Percentiles rank a stretch among this genome's conserved stretches.
Conservation (phyloP, 2,329 filamentous ascomycete genomes). For the Arthrobotrys iridis region DNA sequence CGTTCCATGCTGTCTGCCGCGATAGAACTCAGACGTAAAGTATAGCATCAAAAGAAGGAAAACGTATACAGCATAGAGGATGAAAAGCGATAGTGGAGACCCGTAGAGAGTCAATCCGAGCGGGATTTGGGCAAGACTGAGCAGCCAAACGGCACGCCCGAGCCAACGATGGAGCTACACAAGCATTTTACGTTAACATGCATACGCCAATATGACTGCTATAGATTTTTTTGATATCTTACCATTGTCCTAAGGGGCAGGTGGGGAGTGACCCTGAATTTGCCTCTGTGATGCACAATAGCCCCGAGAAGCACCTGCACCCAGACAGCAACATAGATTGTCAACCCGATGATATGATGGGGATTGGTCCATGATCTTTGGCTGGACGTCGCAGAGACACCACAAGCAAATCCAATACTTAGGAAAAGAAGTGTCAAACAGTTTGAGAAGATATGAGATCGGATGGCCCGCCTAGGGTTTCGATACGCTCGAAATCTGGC, state of each 20-base stretch:
- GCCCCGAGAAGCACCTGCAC: slow-evolving; percentile 76
- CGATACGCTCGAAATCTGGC: slow-evolving; percentile 74
- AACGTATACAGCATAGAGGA: slow-evolving; percentile 84
- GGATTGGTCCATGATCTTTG: slow-evolving; percentile 72
- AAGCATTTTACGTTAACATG: slow-evolving; percentile 61
- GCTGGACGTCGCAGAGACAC: slow-evolving; percentile 78
- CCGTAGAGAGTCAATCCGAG: slow-evolving; percentile 91
- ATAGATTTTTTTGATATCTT: no score
- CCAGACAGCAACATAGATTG: slow-evolving; percentile 77
- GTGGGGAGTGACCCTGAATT: slow-evolving; percentile 51
- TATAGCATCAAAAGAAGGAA: slow-evolving; percentile 77
- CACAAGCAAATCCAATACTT: slow-evolving; percentile 77
- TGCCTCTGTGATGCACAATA: slow-evolving; percentile 64
- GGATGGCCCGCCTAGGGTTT: slow-evolving; percentile 71
- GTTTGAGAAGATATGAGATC: slow-evolving; percentile 78
- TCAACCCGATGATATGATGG: slow-evolving; percentile 83
- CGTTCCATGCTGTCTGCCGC: slow-evolving; percentile 44
- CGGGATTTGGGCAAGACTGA: slow-evolving; percentile 87
- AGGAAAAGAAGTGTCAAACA: slow-evolving; percentile 74
- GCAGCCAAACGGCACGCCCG: slow-evolving; percentile 77
- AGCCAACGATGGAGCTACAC: slow-evolving; percentile 85
- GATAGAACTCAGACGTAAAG: slow-evolving; percentile 75
- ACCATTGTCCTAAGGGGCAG: slow-evolving; percentile 50
- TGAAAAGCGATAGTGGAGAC: slow-evolving; percentile 83
- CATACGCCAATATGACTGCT: no score